Conservation (phyloP, 2,329 filamentous ascomycete genomes). For the Penicillium sp. region DNA sequence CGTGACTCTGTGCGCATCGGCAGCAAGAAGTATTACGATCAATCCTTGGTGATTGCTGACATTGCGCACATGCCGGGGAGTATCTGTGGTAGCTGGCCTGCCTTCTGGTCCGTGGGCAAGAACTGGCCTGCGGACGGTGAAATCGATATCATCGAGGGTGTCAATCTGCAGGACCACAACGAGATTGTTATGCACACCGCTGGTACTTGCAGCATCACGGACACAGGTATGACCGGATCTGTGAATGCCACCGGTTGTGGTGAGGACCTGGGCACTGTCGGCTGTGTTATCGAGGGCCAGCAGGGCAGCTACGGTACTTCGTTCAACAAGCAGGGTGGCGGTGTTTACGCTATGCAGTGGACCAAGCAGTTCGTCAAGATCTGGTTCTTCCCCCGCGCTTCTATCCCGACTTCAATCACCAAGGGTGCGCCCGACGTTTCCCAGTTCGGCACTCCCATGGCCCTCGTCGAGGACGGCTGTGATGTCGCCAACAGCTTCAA, state of each 20-base stretch:
- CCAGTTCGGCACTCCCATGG: constrained; percentile 55
- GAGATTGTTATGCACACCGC: constrained; percentile 59
- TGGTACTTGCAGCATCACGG: constrained; percentile 50
- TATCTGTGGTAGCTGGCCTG: constrained; percentile 59
- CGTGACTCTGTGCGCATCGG: constrained; percentile 55
- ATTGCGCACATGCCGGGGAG: constrained; percentile 56
- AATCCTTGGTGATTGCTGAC: constrained; percentile 56
- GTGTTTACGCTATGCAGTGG: constrained; percentile 58
- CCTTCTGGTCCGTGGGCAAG: constrained; percentile 53
- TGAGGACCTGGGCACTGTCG: constrained; percentile 45
- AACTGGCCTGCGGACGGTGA: constrained; percentile 53
- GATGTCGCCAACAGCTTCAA: constrained; percentile 50
- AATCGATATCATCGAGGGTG: constrained; percentile 61
- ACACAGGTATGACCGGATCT: constrained; percentile 57
- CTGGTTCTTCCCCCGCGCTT: constrained; percentile 57
- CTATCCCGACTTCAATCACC: constrained; percentile 54
- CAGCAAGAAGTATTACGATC: constrained; percentile 52
- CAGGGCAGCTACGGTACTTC: constrained; percentile 56
- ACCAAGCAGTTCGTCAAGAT: constrained; percentile 55
- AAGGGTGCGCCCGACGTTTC: constrained; percentile 52
- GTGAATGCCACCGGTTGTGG: constrained; percentile 58
- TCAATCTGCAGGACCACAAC: constrained; percentile 53
- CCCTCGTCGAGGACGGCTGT: constrained; percentile 51
- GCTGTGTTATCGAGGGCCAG: constrained; percentile 50
- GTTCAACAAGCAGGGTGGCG: constrained; percentile 60